A percentile compares a stretch with the other conserved stretches of the same genome.
Conservation (phyloP, 2,329 filamentous ascomycete genomes). For the Emergomyces africanus region DNA sequence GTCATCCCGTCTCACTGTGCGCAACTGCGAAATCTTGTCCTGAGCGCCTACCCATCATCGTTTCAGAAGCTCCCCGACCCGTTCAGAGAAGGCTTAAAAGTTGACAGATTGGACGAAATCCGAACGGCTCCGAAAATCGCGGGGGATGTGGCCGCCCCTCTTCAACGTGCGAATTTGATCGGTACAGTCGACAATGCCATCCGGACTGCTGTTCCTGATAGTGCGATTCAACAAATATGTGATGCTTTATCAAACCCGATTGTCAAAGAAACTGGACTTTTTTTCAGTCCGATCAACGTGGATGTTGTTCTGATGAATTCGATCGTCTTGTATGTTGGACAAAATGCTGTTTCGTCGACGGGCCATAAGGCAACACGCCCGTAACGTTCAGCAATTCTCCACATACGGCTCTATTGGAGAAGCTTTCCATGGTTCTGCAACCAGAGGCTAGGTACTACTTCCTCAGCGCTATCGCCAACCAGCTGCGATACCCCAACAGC, state of each 20-base stretch:
- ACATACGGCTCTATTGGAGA: constrained; percentile 60
- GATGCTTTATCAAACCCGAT: constrained; percentile 54
- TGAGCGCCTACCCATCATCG: constrained; percentile 63
- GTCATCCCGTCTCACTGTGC: constrained; percentile 71
- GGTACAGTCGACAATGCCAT: constrained; percentile 40
- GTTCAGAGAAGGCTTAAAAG: constrained; percentile 58
- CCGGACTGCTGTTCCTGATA: constrained; percentile 54
- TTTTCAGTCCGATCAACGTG: constrained; percentile 53
- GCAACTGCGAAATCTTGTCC: constrained; percentile 77
- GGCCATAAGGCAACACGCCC: constrained; percentile 40
- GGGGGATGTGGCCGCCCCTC: constrained; percentile 44
- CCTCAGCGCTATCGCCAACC: constrained; percentile 73
- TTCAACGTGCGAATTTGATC: constrained; percentile 41
- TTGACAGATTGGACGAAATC: constrained; percentile 64
- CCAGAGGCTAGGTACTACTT: constrained; percentile 76
- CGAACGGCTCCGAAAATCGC: constrained; percentile 53
- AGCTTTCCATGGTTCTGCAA: constrained; percentile 60
- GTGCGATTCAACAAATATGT: constrained; percentile 57
- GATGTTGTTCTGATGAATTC: constrained; percentile 65
- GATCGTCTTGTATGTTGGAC: constrained; percentile 69
- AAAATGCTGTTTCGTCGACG: constrained; percentile 52
- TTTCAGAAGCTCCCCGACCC: constrained; percentile 62
- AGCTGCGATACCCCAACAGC: constrained; percentile 78
- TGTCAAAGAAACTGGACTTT: constrained; percentile 49
- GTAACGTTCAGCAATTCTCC: constrained; percentile 53